Evolutionary conservation across 164 flowering plant species (phyloP), one percentile per base, ranked within the genome.

Genomic region (Protea cynaroides): DNA sequence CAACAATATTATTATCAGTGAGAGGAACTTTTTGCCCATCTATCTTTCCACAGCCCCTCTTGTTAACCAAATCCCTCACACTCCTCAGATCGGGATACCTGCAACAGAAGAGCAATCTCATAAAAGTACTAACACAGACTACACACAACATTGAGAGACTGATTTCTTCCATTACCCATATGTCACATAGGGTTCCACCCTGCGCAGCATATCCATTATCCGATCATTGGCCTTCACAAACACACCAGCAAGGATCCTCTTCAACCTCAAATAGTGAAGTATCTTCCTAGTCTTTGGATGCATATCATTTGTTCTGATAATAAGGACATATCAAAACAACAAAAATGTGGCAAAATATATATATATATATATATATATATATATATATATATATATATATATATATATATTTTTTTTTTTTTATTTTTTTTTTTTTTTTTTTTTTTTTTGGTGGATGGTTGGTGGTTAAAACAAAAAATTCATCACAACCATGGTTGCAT

Each of bases 81-180:
- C 77, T 86, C 78, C 83, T 87, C 18, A 87, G 61, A 75, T 86
- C 90, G 29, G 98, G 97, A 74, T 82, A 86, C 44, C 98, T 94
- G 64, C 72, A 70, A 46, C 40, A 62, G 50, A 38, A 25, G 29
- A 65, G 21, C 34, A 29, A 61, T 15, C 8, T 10, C 18, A 25
- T 52, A 7, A 37, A 71, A 22, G 11, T 34, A 15, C 24, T 29
- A 17, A 51, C 53, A 29, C 43, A n/a, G 65, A 22, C 11, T 22
- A 3, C 34, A 29, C 34, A 29, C 34, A 62, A 61, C 24, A 17
- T 1, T 56, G 12, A 50, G 25, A 18, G 23, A 19, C 14, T 53
- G 18, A 57, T 49, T 64, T 29, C 21, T 59, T 56, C 2, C 12
- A 76, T 50, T 83, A 93, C 98, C 98, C 98, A 66, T 87, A 90